Conservation (phyloP, 192 early-diverging fungal species). For the Neocallimastix lanati region DNA sequence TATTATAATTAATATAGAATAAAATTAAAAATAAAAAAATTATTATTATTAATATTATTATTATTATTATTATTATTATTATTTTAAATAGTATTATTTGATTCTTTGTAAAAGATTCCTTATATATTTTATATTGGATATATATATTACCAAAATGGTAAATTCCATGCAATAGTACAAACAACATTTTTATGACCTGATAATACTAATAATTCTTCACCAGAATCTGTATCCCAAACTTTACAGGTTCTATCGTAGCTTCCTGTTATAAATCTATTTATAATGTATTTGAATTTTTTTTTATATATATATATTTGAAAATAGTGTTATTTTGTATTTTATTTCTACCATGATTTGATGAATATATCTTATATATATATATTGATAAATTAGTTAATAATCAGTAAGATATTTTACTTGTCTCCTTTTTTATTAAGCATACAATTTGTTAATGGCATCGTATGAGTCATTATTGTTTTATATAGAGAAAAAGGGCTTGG, state of each 20-base stretch:
- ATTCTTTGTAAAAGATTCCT: no score
- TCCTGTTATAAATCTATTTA: constrained; percentile 15
- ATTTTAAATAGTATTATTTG: no score
- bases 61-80: no score
- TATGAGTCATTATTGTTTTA: constrained; percentile 16
- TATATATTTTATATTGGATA: no score
- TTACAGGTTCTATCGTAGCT: constrained; percentile 30
- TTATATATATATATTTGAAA: background rate
- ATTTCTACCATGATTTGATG: no score
- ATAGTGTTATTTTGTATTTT: no score
- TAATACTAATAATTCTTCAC: constrained; percentile 15
- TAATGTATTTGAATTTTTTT: background rate
- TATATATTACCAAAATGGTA: constrained; percentile 22
- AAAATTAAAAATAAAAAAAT: no score
- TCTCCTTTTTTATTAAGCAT: constrained; percentile 22
- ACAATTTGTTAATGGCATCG: constrained; percentile 30
- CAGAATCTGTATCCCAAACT: constrained; percentile 17
- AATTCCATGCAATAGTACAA: constrained; percentile 22
- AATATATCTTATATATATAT: no score
- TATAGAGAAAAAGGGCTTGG: background rate
- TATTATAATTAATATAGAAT: no score
- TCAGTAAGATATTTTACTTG: constrained; percentile 11
- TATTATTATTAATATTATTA: no score
- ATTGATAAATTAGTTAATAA: no score
- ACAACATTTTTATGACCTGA: constrained; percentile 32